Percentiles rank a stretch among this genome's conserved stretches.
These are phyloP conservation scores for Selaginella tamariscina DNA, from an alignment of 75 land plant genomes.

Conservation along the genomic window DNA sequence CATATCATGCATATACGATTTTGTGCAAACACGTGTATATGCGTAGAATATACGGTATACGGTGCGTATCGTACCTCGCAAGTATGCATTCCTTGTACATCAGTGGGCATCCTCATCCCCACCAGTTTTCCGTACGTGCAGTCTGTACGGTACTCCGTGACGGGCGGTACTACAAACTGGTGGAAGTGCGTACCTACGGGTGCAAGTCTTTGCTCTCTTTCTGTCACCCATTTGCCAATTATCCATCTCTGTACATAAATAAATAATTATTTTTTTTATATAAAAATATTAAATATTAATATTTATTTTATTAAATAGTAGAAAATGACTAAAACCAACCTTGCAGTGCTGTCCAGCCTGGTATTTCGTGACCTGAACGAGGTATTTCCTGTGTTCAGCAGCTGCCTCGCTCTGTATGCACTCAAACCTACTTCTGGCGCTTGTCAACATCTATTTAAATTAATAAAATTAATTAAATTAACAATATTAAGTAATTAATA, in stretches of 20 bases:
- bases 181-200: conserved; percentile 36
- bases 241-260: conserved; percentile 29
- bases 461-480: too few species aligned
- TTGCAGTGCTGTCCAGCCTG: conserved; percentile 29
- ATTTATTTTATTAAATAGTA: too few species aligned
- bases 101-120: conserved; percentile 41
- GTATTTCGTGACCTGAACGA: conserved; percentile 31
- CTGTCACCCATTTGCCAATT: conserved; percentile 29
- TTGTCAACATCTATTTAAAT: conserved; percentile 42
- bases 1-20: too few species aligned
- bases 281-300: too few species aligned
- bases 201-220: conserved; percentile 24
- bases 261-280: too few species aligned
- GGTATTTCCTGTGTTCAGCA: conserved; percentile 14
- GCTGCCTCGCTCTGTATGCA: conserved; percentile 20
- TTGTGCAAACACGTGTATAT: too few species aligned
- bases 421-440: conserved; percentile 28
- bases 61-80: conserved; percentile 55
- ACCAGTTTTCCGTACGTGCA: conserved; percentile 46
- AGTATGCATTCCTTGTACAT: conserved; percentile 45
- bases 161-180: conserved; percentile 33
- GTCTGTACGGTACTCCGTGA: conserved; percentile 27
- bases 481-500: too few species aligned
- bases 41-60: too few species aligned
- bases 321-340: too few species aligned